A percentile compares a stretch with the other conserved stretches of the same genome.
phyloP scores from a whole-genome alignment of 2,329 filamentous ascomycete species.

The Huntiella savannae region DNA sequence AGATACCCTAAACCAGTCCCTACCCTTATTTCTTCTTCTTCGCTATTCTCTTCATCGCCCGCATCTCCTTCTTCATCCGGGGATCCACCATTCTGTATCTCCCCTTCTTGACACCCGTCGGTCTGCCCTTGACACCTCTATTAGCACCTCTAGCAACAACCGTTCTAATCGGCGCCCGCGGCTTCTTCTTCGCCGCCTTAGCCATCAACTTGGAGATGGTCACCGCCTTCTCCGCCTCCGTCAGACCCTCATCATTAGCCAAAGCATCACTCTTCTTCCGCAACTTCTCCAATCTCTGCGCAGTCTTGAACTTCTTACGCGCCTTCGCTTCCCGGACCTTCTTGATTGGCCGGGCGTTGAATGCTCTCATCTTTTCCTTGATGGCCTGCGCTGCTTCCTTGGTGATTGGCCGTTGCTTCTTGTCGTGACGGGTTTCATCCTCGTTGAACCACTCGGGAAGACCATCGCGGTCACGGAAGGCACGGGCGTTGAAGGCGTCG shows the following conservation, averaged over 20 bases:
- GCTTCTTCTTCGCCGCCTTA: constrained; percentile 71
- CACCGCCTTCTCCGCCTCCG: constrained; percentile 86
- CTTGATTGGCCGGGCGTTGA: constrained; percentile 95
- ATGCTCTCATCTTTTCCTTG: constrained; percentile 78
- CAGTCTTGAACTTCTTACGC: constrained; percentile 90
- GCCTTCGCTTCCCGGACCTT: constrained; percentile 95
- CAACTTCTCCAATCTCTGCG: constrained; percentile 77
- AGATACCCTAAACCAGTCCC: constrained; percentile 10
- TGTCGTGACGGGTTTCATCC: constrained; percentile 72
- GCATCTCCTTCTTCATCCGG: constrained; percentile 88
- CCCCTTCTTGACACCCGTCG: constrained; percentile 70
- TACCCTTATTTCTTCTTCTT: constrained; percentile 45
- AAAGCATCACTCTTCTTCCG: constrained; percentile 92
- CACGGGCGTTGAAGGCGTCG: constrained; percentile 81
- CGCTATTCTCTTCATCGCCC: constrained; percentile 58
- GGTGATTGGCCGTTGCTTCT: constrained; percentile 69
- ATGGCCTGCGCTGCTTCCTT: constrained; percentile 81
- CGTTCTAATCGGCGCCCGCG: constrained; percentile 62
- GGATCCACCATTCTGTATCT: constrained; percentile 95
- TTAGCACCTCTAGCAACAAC: constrained; percentile 78
- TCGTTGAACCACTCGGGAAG: constrained; percentile 97
- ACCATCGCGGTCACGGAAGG: constrained; percentile 78
- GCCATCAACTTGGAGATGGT: constrained; percentile 66
- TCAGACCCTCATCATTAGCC: constrained; percentile 76
- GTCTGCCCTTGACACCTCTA: constrained; percentile 67